Evolutionary conservation across 2,329 filamentous ascomycete species (phyloP), one percentile per base, ranked within the genome.

Genomic region (Pseudopithomyces chartarum): DNA sequence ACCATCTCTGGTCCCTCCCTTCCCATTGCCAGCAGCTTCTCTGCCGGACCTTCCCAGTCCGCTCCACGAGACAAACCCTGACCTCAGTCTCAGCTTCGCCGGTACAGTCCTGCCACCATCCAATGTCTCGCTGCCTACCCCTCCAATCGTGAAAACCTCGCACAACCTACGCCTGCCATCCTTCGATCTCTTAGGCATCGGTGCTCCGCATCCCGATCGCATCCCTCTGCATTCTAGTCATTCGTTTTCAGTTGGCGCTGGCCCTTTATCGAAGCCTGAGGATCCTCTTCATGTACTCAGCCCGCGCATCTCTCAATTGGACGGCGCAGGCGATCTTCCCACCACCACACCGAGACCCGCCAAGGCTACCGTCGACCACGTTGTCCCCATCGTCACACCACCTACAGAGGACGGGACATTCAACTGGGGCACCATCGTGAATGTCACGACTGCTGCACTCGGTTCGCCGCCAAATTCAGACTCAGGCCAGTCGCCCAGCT

Each of bases 131-230:
- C 67, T 74, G 26, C 68, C 71, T 40, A 61, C 72, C 29, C 66
- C 70, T 33, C 67, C 66, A n/a, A 58, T 71, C 36, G 45, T 64
- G 42, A 76, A 68, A 57, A 64, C 68, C 29, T 65, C 69, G 42
- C 73, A 71, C 54, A 75, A 70, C 56, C 70, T 85, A 39, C 80
- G 82, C 52, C 76, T 85, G 15, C 83, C 82, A 5, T 82, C 82
- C 2, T 84, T 85, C 64, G 78, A 84, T 54, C 72, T 77, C 17
- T 74, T 84, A 48, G 81, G 81, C 33, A 83, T 83, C 56, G 77
- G 78, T 51, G 74, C 76, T 48, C 79, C 81, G 44, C 77, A 80
- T 71, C 76, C 79, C 58, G 74, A 80, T 64, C 67, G 73, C 59
- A 63, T 75, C 49, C 61, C 62, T 45, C 63, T 67, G 45, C 68